phyloP scores from a whole-genome alignment of 257 asterid species.

The Nicotiana knightiana region DNA sequence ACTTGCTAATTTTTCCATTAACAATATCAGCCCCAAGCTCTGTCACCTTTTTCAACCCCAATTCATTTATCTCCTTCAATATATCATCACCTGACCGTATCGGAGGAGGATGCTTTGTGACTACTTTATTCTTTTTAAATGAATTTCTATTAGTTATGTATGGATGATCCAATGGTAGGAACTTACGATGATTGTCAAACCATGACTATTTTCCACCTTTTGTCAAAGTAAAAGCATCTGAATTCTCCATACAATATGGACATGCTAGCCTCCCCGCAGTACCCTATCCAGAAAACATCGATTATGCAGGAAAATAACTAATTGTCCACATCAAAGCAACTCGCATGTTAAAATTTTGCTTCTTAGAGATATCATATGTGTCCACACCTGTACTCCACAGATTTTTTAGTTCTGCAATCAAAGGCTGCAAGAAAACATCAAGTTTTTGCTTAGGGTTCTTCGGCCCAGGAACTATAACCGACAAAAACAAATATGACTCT shows the following conservation, averaged over 20 bases:
- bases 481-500: background rate
- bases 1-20: background rate
- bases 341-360: background rate
- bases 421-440: background rate
- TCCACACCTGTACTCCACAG: background rate
- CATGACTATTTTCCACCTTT: too few species aligned
- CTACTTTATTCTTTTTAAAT: too few species aligned
- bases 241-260: too few species aligned
- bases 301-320: too few species aligned
- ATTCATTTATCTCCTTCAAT: background rate
- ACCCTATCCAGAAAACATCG: too few species aligned
- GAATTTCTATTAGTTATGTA: too few species aligned
- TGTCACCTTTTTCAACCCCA: background rate
- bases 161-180: too few species aligned
- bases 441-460: background rate
- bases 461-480: background rate
- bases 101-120: too few species aligned
- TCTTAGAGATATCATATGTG: background rate
- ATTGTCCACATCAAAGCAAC: background rate
- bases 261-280: too few species aligned
- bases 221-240: too few species aligned
- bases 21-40: background rate
- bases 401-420: background rate
- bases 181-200: too few species aligned
- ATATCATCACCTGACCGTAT: too few species aligned